Percentiles rank a stretch among this genome's conserved stretches.
These are phyloP conservation scores for Eucommia ulmoides DNA, from an alignment of 257 asterid genomes.

Conservation along the genomic window DNA sequence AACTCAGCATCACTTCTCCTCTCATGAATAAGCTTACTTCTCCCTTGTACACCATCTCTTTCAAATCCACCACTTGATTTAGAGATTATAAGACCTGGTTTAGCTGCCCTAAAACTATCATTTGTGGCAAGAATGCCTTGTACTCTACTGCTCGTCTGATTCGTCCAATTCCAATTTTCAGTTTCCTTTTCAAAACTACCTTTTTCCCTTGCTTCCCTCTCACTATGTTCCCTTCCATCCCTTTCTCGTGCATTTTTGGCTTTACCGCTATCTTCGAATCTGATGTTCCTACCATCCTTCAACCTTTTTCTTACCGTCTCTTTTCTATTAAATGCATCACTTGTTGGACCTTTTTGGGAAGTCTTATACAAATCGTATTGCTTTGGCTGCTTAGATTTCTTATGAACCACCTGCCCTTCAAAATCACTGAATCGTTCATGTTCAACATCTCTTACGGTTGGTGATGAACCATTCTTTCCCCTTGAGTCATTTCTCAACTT, in stretches of 20 bases:
- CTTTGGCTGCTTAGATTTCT: no score
- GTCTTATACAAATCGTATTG: no score
- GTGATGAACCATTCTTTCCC: neutral
- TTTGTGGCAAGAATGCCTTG: neutral
- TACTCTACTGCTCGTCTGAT: neutral
- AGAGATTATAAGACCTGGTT: neutral
- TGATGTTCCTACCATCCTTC: neutral
- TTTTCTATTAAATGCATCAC: neutral
- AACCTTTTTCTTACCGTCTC: neutral
- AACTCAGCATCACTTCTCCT: neutral
- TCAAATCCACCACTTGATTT: neutral
- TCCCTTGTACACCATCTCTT: conserved; percentile 7
- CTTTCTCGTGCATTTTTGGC: neutral
- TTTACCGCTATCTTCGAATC: conserved; percentile 1
- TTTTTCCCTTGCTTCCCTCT: neutral
- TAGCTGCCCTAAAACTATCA: neutral
- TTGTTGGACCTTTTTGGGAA: neutral
- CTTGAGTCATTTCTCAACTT: conserved; percentile 1
- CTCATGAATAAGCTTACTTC: conserved; percentile 13
- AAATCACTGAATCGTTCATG: no score
- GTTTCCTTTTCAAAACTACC: neutral
- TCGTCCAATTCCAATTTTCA: neutral
- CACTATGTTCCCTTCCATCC: neutral
- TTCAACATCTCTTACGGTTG: no score
- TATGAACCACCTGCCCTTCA: no score